Evolutionary conservation across 2,329 filamentous ascomycete species (phyloP), one percentile per base, ranked within the genome.

Genomic region (Colletotrichum eleusines): DNA sequence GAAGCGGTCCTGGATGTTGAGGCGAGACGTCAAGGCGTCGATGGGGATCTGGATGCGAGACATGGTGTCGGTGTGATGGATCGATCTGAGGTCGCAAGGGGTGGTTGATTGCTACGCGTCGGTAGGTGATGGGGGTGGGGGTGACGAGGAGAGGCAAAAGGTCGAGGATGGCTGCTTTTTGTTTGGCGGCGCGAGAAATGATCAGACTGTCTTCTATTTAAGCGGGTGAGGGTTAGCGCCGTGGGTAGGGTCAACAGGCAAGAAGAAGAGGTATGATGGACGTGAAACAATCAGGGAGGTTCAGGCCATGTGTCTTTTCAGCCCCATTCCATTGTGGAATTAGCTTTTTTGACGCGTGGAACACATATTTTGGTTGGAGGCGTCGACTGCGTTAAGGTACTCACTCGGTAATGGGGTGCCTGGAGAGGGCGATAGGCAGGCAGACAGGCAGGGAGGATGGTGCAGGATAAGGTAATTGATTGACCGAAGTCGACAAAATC

Each of bases 41-140:
- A 98, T 87, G 68, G 96, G 96, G 76, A 99, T 96, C 87, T 94
- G 93, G 79, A 98, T 94, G 81, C 94, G 90, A 76, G 93, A 87
- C 94, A 97, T 97, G 73, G 73, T 76, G 75, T 57, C 60, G 63
- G 67, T 53, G 42, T 5, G 44, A 46, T 44, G 42, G 3, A 18
- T 42, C 20, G 63, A 23, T 33, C 40, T 31, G 63, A 14, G 5
- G 40, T 55, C 7, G 33, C 9, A 44, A 44, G 42, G 9, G 20
- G 3, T 11, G 44, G 3, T n/a, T 46, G 44, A 12, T 23, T 18
- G 31, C n/a, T 48, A 44, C 33, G 42, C 50, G 67, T 59, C 44
- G 46, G 51, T 59, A 14, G n/a, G 54, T 53, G 40, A 48, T 51
- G 63, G 28, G 31, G 23, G 28, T 51, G 38, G 48, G 23, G 38